A percentile compares a stretch with the other conserved stretches of the same genome.
phyloP scores from a whole-genome alignment of 148 eudicot genomes.

The Fagopyrum homotropicum region DNA sequence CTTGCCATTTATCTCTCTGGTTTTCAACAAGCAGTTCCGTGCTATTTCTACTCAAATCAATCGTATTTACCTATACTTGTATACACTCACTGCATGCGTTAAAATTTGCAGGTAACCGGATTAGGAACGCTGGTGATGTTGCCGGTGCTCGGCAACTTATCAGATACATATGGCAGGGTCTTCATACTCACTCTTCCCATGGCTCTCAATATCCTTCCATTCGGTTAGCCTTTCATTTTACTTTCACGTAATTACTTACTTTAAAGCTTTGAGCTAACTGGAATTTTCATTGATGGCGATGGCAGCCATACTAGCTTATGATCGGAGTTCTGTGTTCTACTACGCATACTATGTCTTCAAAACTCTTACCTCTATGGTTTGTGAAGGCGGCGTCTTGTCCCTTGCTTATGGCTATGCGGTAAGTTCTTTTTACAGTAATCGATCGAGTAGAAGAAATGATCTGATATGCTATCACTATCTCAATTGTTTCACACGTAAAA shows the following conservation, averaged over 20 bases:
- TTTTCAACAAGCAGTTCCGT: too few species aligned
- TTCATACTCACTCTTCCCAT: conserved; percentile 33
- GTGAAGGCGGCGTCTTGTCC: conserved; percentile 47
- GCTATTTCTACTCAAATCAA: too few species aligned
- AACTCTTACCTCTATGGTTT: conserved; percentile 46
- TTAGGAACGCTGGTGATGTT: conserved; percentile 42
- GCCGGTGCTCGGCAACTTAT: conserved; percentile 50
- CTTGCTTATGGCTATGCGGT: conserved; percentile 43
- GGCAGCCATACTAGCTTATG: conserved; percentile 38
- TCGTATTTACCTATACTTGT: too few species aligned
- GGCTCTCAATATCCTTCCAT: conserved; percentile 37
- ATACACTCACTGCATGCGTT: too few species aligned
- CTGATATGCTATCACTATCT: too few species aligned
- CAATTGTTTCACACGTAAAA: too few species aligned
- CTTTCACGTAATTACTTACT: not conserved
- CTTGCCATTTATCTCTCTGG: too few species aligned
- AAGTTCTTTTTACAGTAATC: not conserved
- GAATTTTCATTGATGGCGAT: too few species aligned
- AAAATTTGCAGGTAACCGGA: conserved; percentile 33
- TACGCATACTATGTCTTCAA: conserved; percentile 41
- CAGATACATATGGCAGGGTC: conserved; percentile 46
- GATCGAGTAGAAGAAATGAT: too few species aligned
- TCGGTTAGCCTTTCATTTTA: conserved; percentile 19
- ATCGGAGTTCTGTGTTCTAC: conserved; percentile 31
- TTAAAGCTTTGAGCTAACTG: too few species aligned